Evolutionary conservation across 2,329 filamentous ascomycete genomes (phyloP), one percentile per base, ranked within the genome.

Genomic region (Calonectria pseudoreteaudii): DNA sequence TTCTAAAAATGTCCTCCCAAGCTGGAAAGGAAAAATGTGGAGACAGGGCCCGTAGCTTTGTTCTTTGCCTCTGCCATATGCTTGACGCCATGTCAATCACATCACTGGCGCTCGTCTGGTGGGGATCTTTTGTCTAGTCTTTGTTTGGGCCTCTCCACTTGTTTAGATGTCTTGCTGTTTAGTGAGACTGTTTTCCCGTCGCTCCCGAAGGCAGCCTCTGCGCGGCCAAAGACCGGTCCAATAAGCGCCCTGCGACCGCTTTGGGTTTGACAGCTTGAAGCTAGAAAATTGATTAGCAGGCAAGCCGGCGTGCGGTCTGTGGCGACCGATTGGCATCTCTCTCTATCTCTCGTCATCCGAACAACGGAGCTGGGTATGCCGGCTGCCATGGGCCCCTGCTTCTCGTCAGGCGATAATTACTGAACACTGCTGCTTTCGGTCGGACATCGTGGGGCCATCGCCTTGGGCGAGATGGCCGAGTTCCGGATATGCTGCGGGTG

Each of bases 1-100:
- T 77, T 75, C 79, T 79, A 80, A 80, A 80, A 80, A 80, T 74
- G 75, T 68, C 56, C 20, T 20, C 56, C 56, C 28, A 31, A 67
- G 50, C 50, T 58, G 56, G 8, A 34, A n/a, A 44, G 14, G 64
- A 14, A 44, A 67, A 70, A 69, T 38, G 52, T 73, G 70, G 65
- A 20, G 67, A 70, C 14, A 23, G 23, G n/a, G 65, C 44, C 44
- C 26, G 36, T 26, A 26, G n/a, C 11, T 60, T 66, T 69, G 23
- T 41, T 26, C 26, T 26, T 67, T 23, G 18, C 56, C n/a, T 31
- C 18, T 60, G 20, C 23, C 11, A 34, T 34, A 23, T 58, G 53
- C 53, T 69, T 69, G 41, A 36, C 36, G 41, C 53, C 41, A 31
- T 49, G 53, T 49, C 66, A 47, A 47, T 60, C 52, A 50, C 49